phyloP scores from a whole-genome alignment of 2,329 filamentous ascomycete species.

The Anisogramma anomala region DNA sequence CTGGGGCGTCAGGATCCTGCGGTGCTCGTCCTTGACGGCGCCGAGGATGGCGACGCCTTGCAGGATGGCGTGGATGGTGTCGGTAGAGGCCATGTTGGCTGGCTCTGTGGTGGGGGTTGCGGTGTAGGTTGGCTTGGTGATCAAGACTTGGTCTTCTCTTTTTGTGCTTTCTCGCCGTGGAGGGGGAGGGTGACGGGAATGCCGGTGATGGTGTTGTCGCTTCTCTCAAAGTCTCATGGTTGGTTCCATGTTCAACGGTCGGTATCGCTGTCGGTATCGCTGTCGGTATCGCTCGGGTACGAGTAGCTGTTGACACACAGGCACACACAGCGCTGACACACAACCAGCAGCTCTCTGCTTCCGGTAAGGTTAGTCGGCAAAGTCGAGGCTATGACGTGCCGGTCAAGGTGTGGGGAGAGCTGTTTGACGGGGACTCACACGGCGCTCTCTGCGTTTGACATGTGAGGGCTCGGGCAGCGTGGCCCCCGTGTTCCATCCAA shows the following conservation, averaged over 20 bases:
- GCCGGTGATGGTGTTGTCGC: no score
- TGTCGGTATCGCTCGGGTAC: slow-evolving; percentile 15
- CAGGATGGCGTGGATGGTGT: slow-evolving; percentile 69
- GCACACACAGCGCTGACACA: slow-evolving; percentile 3
- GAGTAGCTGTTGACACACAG: slow-evolving; percentile 11
- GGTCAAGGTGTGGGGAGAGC: slow-evolving; percentile 23
- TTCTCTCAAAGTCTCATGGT: not conserved
- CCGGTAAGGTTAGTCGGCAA: not conserved
- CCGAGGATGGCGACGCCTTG: slow-evolving; percentile 83
- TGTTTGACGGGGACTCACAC: not conserved
- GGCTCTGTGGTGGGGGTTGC: slow-evolving; percentile 2
- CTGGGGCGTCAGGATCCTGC: slow-evolving; percentile 84
- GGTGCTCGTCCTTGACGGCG: slow-evolving; percentile 61
- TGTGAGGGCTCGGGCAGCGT: slow-evolving; percentile 4
- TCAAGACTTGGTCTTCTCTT: not conserved
- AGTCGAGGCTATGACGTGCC: slow-evolving; percentile 14
- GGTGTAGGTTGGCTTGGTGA: not conserved
- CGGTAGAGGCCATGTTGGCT: slow-evolving; percentile 53
- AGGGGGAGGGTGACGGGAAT: no score
- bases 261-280: not conserved
- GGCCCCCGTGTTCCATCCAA: not conserved
- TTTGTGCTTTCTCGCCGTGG: not conserved
- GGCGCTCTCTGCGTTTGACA: slow-evolving; percentile 8
- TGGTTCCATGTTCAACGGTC: not conserved
- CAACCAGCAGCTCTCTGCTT: slow-evolving; percentile 2